Percentiles rank a stretch among this genome's conserved stretches.
These are phyloP conservation scores for Beta corolliflora DNA, from an alignment of 179 eudicot species.

Conservation along the genomic window DNA sequence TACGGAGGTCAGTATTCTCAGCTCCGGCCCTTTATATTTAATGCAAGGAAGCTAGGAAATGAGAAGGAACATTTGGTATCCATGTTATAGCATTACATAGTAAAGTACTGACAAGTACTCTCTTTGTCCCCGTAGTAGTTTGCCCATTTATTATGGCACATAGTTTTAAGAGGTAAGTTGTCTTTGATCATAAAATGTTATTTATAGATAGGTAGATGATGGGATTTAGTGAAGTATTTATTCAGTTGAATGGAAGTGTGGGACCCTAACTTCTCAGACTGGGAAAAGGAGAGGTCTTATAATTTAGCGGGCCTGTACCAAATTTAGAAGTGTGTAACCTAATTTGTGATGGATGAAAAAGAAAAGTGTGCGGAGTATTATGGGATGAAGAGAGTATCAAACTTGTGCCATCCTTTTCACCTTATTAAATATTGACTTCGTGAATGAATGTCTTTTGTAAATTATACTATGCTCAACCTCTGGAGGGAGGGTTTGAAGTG, in stretches of 20 bases:
- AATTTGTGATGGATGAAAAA: background rate
- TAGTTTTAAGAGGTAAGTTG: no score
- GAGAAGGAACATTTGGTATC: background rate
- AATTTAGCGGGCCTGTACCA: no score
- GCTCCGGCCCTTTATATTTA: background rate
- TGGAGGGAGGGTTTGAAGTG: background rate
- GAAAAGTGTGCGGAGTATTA: background rate
- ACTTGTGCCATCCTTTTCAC: background rate
- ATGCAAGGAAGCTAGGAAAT: background rate
- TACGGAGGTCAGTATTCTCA: constrained; percentile 69
- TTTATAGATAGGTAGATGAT: no score
- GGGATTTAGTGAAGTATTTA: no score
- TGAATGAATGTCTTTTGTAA: background rate
- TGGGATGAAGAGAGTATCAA: background rate
- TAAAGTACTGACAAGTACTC: background rate
- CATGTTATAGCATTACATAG: background rate
- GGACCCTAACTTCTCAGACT: no score
- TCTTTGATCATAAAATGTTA: no score
- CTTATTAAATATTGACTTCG: background rate
- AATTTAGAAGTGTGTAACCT: no score
- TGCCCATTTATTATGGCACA: no score
- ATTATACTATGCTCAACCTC: background rate
- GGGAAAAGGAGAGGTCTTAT: no score
- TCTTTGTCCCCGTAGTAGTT: no score
- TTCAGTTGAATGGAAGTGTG: no score